Percentiles rank a stretch among this genome's conserved stretches.
phyloP scores from a whole-genome alignment of 257 asterid genomes.

The Rehmannia glutinosa region DNA sequence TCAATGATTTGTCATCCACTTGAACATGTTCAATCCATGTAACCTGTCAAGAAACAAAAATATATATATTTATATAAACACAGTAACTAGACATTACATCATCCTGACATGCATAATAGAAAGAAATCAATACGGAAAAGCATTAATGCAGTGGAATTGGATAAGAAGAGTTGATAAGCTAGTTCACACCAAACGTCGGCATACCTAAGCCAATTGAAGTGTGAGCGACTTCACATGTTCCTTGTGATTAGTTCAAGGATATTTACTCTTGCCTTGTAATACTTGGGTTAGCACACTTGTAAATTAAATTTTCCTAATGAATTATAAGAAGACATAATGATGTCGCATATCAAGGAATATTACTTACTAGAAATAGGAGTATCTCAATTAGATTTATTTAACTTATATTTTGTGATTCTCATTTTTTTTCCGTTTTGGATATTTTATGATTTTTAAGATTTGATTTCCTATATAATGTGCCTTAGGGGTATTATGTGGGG shows the following conservation, averaged over 20 bases:
- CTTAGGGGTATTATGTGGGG: too few species aligned
- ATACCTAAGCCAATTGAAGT: background rate
- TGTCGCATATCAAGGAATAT: background rate
- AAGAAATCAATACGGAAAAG: background rate
- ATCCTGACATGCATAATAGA: background rate
- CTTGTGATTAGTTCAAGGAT: background rate
- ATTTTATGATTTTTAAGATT: background rate
- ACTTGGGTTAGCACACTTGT: background rate
- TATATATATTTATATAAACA: background rate
- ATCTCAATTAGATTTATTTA: background rate
- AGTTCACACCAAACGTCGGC: background rate
- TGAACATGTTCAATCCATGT: slow-evolving; percentile 86
- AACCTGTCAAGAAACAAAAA: slow-evolving; percentile 34
- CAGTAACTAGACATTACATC: too few species aligned
- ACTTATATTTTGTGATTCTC: background rate
- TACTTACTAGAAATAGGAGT: background rate
- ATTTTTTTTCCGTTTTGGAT: too few species aligned
- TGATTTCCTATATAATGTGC: background rate
- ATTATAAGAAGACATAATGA: background rate
- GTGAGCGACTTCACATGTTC: background rate
- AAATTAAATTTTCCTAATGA: background rate
- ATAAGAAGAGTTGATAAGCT: background rate
- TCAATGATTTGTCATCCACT: slow-evolving; percentile 54
- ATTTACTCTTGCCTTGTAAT: background rate
- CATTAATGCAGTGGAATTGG: background rate